Percentiles rank a stretch among this genome's conserved stretches.
Evolutionary conservation across 768 basidiomycete species (phyloP).

Genomic region (Boletus fagicola): DNA sequence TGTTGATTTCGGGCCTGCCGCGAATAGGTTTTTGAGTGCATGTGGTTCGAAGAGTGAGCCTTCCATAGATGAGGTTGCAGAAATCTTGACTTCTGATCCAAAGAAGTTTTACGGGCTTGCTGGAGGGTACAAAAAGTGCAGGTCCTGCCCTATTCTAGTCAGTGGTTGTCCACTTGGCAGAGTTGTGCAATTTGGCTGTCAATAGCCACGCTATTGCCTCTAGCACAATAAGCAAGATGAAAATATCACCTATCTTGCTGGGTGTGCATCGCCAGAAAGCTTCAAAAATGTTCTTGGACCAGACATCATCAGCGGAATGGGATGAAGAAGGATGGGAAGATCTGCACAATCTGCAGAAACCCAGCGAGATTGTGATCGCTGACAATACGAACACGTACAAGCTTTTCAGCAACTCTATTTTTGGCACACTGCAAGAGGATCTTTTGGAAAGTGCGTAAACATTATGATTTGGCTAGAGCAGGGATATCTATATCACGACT

Average conservation of each 20-base stretch:
- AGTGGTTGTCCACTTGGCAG: conserved; percentile 46
- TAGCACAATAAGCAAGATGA: conserved; percentile 58
- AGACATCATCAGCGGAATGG: conserved; percentile 25
- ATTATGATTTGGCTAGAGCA: background rate
- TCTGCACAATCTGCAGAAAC: conserved; percentile 66
- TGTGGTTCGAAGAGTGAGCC: conserved; percentile 90
- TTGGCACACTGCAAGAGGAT: conserved; percentile 85
- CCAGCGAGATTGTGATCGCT: conserved; percentile 73
- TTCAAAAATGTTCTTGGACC: conserved; percentile 14
- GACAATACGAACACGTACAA: conserved; percentile 84
- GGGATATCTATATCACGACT: background rate
- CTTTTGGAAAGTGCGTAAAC: conserved; percentile 67
- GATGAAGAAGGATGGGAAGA: conserved; percentile 78
- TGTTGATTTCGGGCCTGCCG: conserved; percentile 80
- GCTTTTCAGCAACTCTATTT: conserved; percentile 73
- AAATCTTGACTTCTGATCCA: conserved; percentile 67
- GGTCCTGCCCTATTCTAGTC: background rate
- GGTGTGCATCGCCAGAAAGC: conserved; percentile 61
- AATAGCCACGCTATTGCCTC: conserved; percentile 58
- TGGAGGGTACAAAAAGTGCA: conserved; percentile 67
- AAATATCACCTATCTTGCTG: conserved; percentile 65
- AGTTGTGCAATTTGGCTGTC: conserved; percentile 84
- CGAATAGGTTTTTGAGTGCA: conserved; percentile 80
- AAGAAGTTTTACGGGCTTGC: conserved; percentile 68
- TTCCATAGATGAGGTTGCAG: conserved; percentile 76